These are phyloP conservation scores for Heterobasidion parviporum DNA, from an alignment of 1,284 basidiomycete genomes.

Conservation along the genomic window DNA sequence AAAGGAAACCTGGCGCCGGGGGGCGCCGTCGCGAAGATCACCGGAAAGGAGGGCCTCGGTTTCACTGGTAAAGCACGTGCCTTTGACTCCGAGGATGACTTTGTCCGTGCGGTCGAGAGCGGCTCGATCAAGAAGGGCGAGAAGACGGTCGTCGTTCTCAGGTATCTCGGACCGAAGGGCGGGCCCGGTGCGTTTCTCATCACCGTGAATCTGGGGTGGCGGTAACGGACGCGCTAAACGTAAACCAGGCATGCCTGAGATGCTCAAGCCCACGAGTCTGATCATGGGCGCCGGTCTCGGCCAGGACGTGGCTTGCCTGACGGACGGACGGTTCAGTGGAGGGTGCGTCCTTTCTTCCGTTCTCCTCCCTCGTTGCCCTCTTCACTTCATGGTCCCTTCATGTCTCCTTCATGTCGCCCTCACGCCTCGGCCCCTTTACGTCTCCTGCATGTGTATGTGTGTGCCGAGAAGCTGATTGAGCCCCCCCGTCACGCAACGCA, in stretches of 20 bases:
- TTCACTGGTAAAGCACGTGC: constrained; percentile 81
- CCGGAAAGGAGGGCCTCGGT: constrained; percentile 83
- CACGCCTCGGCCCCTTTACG: not conserved
- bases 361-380: constrained; percentile 10
- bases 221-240: not conserved
- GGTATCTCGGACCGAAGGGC: constrained; percentile 86
- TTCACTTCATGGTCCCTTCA: not conserved
- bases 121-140: constrained; percentile 79
- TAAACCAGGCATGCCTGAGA: constrained; percentile 80
- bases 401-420: not conserved
- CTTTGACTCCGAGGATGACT: constrained; percentile 80
- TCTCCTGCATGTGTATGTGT: not conserved
- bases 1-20: constrained; percentile 88
- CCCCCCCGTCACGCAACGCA: constrained; percentile 3
- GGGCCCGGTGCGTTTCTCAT: constrained; percentile 63
- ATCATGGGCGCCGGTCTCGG: constrained; percentile 95
- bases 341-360: constrained; percentile 44
- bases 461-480: not conserved
- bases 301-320: constrained; percentile 83
- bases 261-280: constrained; percentile 86
- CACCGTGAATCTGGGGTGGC: not conserved
- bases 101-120: constrained; percentile 73
- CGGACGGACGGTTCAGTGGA: constrained; percentile 92
- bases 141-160: constrained; percentile 84
- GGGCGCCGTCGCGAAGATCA: constrained; percentile 91